Percentiles rank a stretch among this genome's conserved stretches.
Conservation (phyloP, 371 early-diverging fungal species). For the Syncephalis fuscata region DNA sequence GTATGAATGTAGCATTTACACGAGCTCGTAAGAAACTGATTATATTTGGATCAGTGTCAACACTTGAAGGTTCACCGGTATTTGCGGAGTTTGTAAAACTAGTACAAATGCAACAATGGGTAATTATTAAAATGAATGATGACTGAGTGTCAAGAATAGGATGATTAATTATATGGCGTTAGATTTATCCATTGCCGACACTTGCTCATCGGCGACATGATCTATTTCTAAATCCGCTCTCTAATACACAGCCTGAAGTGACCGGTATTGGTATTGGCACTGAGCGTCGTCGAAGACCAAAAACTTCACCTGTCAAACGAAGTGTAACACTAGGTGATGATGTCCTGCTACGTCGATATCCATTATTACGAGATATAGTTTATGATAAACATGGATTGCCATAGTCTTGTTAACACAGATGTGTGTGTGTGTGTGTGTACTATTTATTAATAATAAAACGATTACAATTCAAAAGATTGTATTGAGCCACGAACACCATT, state of each 20-base stretch:
- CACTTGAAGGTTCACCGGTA: conserved; percentile 34
- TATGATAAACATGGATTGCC: too few relatives aligned
- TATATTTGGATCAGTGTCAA: conserved; percentile 65
- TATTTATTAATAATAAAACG: not conserved
- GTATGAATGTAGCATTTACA: conserved; percentile 97
- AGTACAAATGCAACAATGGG: conserved; percentile 26
- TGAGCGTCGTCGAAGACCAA: too few relatives aligned
- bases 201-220: not conserved
- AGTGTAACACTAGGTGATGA: too few relatives aligned
- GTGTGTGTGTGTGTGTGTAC: too few relatives aligned
- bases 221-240: not conserved
- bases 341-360: too few relatives aligned
- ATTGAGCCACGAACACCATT: conserved; percentile 52
- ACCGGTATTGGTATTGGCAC: too few relatives aligned
- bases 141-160: not conserved
- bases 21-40: conserved; percentile 84
- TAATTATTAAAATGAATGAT: not conserved
- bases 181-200: not conserved
- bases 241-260: too few relatives aligned
- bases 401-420: too few relatives aligned
- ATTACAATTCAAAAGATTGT: conserved; percentile 15
- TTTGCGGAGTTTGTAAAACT: conserved; percentile 29
- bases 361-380: too few relatives aligned
- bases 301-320: too few relatives aligned
- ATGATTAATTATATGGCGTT: not conserved